Percentiles rank a stretch among this genome's conserved stretches.
phyloP scores from a whole-genome alignment of 306 rosid species.

The Dicorynia guianensis region DNA sequence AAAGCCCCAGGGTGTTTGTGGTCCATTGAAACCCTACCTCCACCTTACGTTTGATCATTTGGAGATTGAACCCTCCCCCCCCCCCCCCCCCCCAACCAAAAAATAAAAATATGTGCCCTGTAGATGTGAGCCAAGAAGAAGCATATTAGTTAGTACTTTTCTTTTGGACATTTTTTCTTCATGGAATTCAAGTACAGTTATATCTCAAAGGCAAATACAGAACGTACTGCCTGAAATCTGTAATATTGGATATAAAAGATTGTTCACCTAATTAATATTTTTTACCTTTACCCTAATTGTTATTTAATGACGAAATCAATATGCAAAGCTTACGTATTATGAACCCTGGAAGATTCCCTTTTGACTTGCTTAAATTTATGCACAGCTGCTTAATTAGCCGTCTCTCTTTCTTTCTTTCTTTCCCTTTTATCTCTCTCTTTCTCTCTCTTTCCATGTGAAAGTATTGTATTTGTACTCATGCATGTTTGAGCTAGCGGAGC shows the following conservation, averaged over 20 bases:
- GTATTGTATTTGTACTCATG: constrained; percentile 49
- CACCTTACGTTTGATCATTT: constrained; percentile 47
- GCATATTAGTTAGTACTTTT: not conserved
- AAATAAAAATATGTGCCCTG: not conserved
- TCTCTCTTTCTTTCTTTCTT: constrained; percentile 20
- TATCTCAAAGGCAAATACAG: not conserved
- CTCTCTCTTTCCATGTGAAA: constrained; percentile 11
- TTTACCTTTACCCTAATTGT: constrained; percentile 16
- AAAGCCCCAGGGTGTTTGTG: constrained; percentile 21
- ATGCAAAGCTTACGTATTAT: constrained; percentile 64
- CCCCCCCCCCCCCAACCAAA: not conserved
- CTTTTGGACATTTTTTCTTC: constrained; percentile 35
- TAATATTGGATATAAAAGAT: constrained; percentile 11
- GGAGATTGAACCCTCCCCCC: constrained; percentile 32
- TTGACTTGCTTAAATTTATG: constrained; percentile 56
- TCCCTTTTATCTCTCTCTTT: not conserved
- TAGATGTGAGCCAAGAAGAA: constrained; percentile 22
- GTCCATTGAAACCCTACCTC: constrained; percentile 46
- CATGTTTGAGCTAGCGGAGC: constrained; percentile 49
- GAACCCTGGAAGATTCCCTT: constrained; percentile 44
- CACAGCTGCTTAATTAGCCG: constrained; percentile 21
- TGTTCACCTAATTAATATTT: constrained; percentile 21
- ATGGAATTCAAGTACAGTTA: constrained; percentile 40
- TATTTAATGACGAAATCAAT: constrained; percentile 54
- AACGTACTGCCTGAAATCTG: not conserved